Conservation (phyloP, 495 filamentous ascomycete genomes). For the Xylona heveae region DNA sequence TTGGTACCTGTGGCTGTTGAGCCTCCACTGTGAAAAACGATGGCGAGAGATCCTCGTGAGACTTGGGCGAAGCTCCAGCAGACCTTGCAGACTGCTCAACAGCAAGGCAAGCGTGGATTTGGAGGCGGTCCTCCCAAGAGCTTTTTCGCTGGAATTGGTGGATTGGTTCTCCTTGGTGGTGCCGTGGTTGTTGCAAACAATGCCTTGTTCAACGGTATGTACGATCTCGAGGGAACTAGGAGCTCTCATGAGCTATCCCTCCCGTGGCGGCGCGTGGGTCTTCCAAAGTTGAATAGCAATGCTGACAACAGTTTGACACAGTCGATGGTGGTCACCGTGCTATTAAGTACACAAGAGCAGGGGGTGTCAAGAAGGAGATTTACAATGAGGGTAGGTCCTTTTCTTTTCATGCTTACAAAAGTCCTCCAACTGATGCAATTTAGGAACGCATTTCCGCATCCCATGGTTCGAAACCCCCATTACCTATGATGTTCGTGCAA, state of each 20-base stretch:
- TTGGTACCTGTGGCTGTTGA: no score
- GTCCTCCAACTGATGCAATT: not conserved
- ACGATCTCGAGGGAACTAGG: not conserved
- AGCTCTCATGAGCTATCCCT: not conserved
- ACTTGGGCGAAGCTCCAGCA: slow-evolving; percentile 42
- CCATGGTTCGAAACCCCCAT: slow-evolving; percentile 97
- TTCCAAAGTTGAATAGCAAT: not conserved
- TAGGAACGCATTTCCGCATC: slow-evolving; percentile 81
- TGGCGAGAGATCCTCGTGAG: slow-evolving; percentile 39
- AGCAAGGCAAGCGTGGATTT: slow-evolving; percentile 21
- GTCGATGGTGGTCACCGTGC: slow-evolving; percentile 98
- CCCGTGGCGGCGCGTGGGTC: not conserved
- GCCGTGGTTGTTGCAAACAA: slow-evolving; percentile 48
- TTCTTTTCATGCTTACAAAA: not conserved
- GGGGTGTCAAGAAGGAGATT: slow-evolving; percentile 91
- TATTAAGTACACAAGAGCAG: slow-evolving; percentile 91
- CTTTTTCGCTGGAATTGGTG: slow-evolving; percentile 28
- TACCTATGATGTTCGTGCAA: slow-evolving; percentile 92
- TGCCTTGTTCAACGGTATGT: slow-evolving; percentile 76
- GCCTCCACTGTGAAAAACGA: no score
- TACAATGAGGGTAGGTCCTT: slow-evolving; percentile 61
- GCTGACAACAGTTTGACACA: slow-evolving; percentile 15
- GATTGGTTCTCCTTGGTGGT: slow-evolving; percentile 39
- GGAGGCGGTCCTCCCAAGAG: slow-evolving; percentile 19
- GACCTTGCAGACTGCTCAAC: slow-evolving; percentile 27